Evolutionary conservation across 345 rosid species (phyloP), one percentile per base, ranked within the genome.

Genomic region (Noccaea bulbosa): DNA sequence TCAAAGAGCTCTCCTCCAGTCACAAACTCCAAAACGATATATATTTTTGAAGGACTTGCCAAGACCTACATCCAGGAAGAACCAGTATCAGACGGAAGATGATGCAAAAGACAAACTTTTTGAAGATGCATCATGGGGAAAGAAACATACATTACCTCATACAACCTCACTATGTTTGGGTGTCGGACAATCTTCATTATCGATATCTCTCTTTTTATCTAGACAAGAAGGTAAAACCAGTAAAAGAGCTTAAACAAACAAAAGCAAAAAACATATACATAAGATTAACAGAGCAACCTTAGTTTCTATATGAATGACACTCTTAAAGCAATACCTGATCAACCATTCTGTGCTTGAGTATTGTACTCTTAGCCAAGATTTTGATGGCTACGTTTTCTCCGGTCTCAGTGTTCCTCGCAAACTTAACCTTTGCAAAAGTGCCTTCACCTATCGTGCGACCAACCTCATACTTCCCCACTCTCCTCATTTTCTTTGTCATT

Each of bases 181-280:
- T 93, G 98, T 53, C 92, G 84, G 22, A 88, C 93, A 69, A 93
- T 82, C 86, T 88, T 93, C 98, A 93, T 93, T 59, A 88, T 90
- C 4, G 97, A 87, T 76, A 90, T 90, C 87, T 90, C 97, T 70
- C 93, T 82, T 71, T 87, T 88, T 39, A 90, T 93, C 98, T 93
- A 78, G 27, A 74, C 65, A 35, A 54, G 51, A 62, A 32, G 2
- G n/a, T 9, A 47, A 41, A 27, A n/a, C 9, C 20, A 57, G 27
- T 22, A 52, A 6, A 45, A 46, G 58, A 54, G 24, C 7, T 32
- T 34, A 43, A 66, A 5, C 12, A 8, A 60, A 52, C 24, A 22
- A 22, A 22, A 22, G 24, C 24, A n/a, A 22, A 22, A 2, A 22
- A 22, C 24, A 22, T 22, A 22, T 2, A 22, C 24, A 22, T 22